These are phyloP conservation scores for Zasmidium cellare DNA, from an alignment of 2,329 filamentous ascomycete species.

Conservation along the genomic window DNA sequence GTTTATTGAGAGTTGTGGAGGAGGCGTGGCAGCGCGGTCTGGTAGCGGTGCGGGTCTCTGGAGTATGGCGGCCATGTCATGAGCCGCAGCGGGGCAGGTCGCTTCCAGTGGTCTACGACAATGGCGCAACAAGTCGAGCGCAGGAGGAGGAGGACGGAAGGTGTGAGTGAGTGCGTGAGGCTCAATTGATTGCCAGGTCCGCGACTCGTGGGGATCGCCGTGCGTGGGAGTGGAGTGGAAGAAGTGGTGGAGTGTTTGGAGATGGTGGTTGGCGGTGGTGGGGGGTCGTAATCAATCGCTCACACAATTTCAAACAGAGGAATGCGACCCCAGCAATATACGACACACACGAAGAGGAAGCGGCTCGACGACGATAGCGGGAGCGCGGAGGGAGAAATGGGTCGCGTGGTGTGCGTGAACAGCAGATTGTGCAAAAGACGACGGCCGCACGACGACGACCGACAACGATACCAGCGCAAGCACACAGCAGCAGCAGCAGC, in stretches of 20 bases:
- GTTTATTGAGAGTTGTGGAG: conserved; percentile 60
- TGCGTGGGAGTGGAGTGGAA: background rate
- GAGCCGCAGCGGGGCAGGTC: background rate
- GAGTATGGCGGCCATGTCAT: conserved; percentile 18
- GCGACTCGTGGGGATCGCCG: background rate
- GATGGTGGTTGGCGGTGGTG: background rate
- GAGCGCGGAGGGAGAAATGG: too few species aligned
- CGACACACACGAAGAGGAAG: background rate
- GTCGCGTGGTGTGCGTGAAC: too few species aligned
- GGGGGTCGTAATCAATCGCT: background rate
- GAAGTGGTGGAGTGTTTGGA: background rate
- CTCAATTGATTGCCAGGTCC: background rate
- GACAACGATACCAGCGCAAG: too few species aligned
- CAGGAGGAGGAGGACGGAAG: too few species aligned
- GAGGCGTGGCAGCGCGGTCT: conserved; percentile 44
- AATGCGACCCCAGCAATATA: background rate
- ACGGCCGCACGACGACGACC: too few species aligned
- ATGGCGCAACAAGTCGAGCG: too few species aligned
- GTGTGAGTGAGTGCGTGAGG: too few species aligned
- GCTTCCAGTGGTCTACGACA: too few species aligned
- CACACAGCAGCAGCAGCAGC: too few species aligned
- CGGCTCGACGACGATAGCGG: too few species aligned
- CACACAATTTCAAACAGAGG: background rate
- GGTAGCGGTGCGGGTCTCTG: conserved; percentile 10
- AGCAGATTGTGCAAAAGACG: too few species aligned